Evolutionary conservation across 129 eudicot species (phyloP).

Genomic region (Ambrosia artemisiifolia): DNA sequence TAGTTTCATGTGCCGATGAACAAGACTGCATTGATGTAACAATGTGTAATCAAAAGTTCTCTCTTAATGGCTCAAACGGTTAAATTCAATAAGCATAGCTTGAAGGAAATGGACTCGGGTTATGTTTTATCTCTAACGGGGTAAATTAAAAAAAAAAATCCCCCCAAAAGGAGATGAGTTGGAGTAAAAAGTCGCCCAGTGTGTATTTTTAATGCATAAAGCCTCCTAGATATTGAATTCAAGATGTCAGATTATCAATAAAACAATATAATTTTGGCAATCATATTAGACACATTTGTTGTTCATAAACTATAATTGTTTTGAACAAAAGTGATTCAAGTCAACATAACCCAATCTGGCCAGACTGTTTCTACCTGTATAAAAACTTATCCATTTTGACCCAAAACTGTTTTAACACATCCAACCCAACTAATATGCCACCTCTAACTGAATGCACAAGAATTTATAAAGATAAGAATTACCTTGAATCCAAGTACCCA

Average conservation of each 20-base stretch:
- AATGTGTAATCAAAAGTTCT: not conserved
- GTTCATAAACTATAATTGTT: not conserved
- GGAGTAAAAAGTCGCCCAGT: not conserved
- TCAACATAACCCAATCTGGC: not conserved
- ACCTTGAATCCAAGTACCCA: constrained; percentile 67
- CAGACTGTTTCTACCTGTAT: not conserved
- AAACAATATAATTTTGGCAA: not conserved
- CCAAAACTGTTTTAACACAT: not conserved
- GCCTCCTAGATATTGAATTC: not conserved
- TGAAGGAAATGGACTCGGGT: not conserved
- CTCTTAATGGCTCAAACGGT: not conserved
- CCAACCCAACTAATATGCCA: not conserved
- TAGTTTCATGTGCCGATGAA: constrained; percentile 52
- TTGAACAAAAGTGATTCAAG: not conserved
- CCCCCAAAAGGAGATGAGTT: not conserved
- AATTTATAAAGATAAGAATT: constrained; percentile 12
- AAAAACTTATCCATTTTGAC: not conserved
- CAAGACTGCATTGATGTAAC: constrained; percentile 40
- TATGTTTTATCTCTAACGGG: not conserved
- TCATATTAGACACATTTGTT: not conserved
- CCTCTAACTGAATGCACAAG: not conserved
- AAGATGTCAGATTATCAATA: not conserved
- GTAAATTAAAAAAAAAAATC: not conserved
- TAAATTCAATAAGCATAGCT: not conserved
- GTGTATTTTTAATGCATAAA: not conserved